Conservation (phyloP, 306 rosid genomes). For the Prunus padus region DNA sequence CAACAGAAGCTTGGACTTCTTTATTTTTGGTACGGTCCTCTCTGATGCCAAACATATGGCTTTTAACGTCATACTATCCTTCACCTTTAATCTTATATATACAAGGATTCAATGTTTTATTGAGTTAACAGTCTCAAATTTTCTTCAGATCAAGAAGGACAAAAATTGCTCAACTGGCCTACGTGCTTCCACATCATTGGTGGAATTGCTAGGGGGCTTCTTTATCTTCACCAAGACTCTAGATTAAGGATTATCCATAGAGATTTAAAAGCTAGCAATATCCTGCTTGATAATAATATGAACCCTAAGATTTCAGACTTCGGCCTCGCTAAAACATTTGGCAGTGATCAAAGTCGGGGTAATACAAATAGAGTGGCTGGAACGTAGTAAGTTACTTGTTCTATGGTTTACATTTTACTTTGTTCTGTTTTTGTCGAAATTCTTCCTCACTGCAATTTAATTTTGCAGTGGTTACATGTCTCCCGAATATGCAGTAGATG, state of each 20-base stretch:
- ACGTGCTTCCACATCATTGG: slow-evolving; percentile 28
- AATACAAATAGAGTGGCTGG: slow-evolving; percentile 41
- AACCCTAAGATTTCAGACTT: slow-evolving; percentile 48
- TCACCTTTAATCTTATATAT: background rate
- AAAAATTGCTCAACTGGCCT: slow-evolving; percentile 15
- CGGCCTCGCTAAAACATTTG: slow-evolving; percentile 45
- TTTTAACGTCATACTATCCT: background rate
- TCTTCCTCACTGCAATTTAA: background rate
- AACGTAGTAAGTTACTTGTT: slow-evolving; percentile 39
- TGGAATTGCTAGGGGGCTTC: slow-evolving; percentile 36
- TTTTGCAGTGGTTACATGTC: slow-evolving; percentile 39
- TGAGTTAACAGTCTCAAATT: background rate
- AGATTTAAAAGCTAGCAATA: slow-evolving; percentile 45
- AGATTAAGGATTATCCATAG: slow-evolving; percentile 39
- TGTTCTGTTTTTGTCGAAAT: background rate
- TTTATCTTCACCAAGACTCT: slow-evolving; percentile 50
- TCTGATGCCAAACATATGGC: background rate
- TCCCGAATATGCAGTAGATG: slow-evolving; percentile 49
- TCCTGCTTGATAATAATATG: slow-evolving; percentile 34
- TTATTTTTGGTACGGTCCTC: slow-evolving; percentile 36
- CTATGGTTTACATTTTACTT: background rate
- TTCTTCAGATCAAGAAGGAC: slow-evolving; percentile 5
- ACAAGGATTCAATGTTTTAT: background rate
- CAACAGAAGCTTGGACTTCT: slow-evolving; percentile 48
- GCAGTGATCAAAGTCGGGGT: slow-evolving; percentile 31